A percentile compares a stretch with the other conserved stretches of the same genome.
Evolutionary conservation across 2,329 filamentous ascomycete genomes (phyloP).

Genomic region (Colletotrichum gloeosporioides): DNA sequence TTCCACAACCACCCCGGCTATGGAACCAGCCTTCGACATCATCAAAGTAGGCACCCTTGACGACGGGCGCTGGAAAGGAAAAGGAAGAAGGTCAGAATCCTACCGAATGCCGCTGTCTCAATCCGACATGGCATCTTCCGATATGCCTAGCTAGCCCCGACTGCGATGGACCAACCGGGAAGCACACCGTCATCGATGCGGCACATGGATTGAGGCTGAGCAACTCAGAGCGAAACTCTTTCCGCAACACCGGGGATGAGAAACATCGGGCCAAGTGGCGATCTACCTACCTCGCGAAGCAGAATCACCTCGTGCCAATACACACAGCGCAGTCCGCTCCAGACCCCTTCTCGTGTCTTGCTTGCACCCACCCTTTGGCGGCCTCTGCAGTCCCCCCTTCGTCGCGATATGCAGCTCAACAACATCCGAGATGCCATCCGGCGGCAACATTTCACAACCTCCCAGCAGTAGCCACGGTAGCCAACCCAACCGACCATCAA

Average conservation of each 20-base stretch:
- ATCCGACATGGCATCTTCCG: background rate
- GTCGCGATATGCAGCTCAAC: background rate
- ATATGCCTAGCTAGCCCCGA: background rate
- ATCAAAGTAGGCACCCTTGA: background rate
- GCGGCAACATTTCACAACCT: background rate
- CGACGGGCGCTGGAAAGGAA: background rate
- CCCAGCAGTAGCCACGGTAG: background rate
- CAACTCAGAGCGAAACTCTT: conserved; percentile 13
- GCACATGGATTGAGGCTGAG: conserved; percentile 13
- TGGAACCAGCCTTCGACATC: background rate
- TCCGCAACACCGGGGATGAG: background rate
- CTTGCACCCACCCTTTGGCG: background rate
- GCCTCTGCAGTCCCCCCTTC: background rate
- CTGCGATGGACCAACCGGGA: background rate
- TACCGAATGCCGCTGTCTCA: background rate
- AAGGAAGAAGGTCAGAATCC: background rate
- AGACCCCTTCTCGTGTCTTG: background rate
- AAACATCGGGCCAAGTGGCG: conserved; percentile 7
- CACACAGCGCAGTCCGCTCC: background rate
- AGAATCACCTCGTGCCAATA: background rate
- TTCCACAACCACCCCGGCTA: background rate
- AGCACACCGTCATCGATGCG: background rate
- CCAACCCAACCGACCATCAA: background rate
- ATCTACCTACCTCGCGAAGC: background rate
- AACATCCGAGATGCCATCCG: background rate